Evolutionary conservation across 2,329 filamentous ascomycete genomes (phyloP).

Genomic region (Fusarium duplospermum): DNA sequence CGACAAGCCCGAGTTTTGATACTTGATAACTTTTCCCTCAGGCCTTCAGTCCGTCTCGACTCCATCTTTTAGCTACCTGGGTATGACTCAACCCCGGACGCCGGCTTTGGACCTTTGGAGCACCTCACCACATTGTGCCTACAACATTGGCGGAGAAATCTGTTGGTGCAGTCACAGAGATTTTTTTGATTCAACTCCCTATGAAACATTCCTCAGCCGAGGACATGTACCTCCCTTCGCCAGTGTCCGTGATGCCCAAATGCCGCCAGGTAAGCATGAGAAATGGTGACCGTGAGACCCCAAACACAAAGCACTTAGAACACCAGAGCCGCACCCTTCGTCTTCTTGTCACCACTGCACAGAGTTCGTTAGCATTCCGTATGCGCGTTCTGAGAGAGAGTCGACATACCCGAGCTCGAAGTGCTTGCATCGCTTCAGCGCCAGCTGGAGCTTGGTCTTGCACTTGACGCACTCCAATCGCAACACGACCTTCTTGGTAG

Average conservation of each 20-base stretch:
- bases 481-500: constrained; percentile 99
- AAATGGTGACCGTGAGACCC: constrained; percentile 52
- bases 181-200: constrained; percentile 57
- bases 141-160: constrained; percentile 19
- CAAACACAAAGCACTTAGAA: constrained; percentile 81
- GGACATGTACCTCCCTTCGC: constrained; percentile 61
- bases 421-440: constrained; percentile 99
- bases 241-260: constrained; percentile 62
- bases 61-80: neutral
- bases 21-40: constrained; percentile 13
- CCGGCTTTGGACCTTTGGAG: neutral
- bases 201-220: constrained; percentile 58
- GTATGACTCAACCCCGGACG: constrained; percentile 3
- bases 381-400: no score
- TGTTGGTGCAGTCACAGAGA: constrained; percentile 44
- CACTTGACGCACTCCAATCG: constrained; percentile 96
- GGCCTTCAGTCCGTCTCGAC: neutral
- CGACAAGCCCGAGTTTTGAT: constrained; percentile 3
- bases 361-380: constrained; percentile 54
- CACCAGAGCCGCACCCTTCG: constrained; percentile 99
- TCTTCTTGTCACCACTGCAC: constrained; percentile 99
- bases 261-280: constrained; percentile 58
- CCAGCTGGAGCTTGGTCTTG: constrained; percentile 98
- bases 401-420: constrained; percentile 95
- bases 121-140: neutral